Conservation (phyloP, 805 yeast species). For the Cephaloascus fragrans region DNA sequence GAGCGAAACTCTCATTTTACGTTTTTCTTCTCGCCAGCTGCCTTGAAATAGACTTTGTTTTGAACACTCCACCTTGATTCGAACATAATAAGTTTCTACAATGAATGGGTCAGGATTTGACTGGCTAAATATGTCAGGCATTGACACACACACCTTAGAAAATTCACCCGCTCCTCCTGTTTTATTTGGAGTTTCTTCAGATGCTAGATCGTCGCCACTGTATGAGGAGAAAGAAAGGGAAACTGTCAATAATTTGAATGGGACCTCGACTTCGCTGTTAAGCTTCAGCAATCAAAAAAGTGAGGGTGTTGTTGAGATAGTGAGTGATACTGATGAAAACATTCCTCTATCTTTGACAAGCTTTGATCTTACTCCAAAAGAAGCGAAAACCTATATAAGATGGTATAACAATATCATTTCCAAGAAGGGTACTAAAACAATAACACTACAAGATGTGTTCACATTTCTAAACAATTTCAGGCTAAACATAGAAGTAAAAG, state of each 20-base stretch:
- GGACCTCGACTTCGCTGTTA: conserved; percentile 4
- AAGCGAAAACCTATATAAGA: conserved; percentile 74
- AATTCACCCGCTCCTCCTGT: conserved; percentile 38
- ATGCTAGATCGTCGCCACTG: conserved; percentile 3
- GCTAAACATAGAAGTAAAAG: conserved; percentile 40
- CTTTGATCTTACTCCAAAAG: conserved; percentile 65
- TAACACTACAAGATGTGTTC: conserved; percentile 70
- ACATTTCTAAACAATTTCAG: conserved; percentile 71
- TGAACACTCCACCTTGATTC: no score
- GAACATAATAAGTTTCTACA: no score
- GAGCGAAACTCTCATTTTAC: no score
- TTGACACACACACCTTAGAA: conserved; percentile 10
- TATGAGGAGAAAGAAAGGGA: no score
- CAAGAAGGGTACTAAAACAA: conserved; percentile 56
- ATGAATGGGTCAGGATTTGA: conserved; percentile 35
- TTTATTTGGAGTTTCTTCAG: conserved; percentile 33
- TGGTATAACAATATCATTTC: conserved; percentile 87
- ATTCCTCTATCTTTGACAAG: conserved; percentile 59
- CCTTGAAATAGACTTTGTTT: no score
- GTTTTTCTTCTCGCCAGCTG: no score
- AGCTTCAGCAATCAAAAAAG: neutral
- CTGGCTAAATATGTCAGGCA: conserved; percentile 39
- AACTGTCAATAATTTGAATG: conserved; percentile 5
- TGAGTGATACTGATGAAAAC: conserved; percentile 16
- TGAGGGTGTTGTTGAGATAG: neutral